phyloP scores from a whole-genome alignment of 257 asterid species.

The Petunia secreta region DNA sequence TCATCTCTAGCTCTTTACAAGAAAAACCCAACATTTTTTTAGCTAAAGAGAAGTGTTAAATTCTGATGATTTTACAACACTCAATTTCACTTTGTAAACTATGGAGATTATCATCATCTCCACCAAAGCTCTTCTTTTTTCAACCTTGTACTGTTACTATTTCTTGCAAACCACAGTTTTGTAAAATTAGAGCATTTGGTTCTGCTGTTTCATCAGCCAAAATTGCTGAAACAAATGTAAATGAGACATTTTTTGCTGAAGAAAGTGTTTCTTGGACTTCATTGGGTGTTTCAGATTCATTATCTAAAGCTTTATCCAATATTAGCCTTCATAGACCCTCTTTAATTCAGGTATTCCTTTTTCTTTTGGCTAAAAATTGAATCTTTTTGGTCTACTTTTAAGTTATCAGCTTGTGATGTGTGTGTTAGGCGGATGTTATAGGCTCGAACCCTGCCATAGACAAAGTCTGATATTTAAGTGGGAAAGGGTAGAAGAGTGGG shows the following conservation, averaged over 20 bases:
- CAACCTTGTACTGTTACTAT: constrained; percentile 33
- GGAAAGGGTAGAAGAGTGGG: no score
- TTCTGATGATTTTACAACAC: constrained; percentile 26
- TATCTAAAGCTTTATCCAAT: constrained; percentile 61
- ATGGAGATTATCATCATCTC: constrained; percentile 18
- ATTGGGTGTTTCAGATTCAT: constrained; percentile 71
- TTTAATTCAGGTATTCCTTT: constrained; percentile 66
- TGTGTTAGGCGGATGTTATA: no score
- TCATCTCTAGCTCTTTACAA: neutral
- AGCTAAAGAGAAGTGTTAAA: neutral
- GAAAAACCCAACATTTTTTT: neutral
- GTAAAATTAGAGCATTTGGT: constrained; percentile 46
- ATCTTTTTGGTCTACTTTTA: neutral
- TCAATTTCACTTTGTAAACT: constrained; percentile 21
- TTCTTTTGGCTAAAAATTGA: neutral
- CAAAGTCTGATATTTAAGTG: no score
- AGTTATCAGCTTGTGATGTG: no score
- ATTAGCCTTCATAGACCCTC: constrained; percentile 85
- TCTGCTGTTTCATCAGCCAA: constrained; percentile 42
- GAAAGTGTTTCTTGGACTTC: constrained; percentile 80
- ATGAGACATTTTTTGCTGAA: constrained; percentile 79
- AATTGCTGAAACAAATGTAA: constrained; percentile 31
- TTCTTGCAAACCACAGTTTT: neutral
- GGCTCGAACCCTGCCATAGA: no score
- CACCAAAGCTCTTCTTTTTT: constrained; percentile 29